Evolutionary conservation across 2,329 filamentous ascomycete species (phyloP).

Genomic region (Parafenestella ontariensis): DNA sequence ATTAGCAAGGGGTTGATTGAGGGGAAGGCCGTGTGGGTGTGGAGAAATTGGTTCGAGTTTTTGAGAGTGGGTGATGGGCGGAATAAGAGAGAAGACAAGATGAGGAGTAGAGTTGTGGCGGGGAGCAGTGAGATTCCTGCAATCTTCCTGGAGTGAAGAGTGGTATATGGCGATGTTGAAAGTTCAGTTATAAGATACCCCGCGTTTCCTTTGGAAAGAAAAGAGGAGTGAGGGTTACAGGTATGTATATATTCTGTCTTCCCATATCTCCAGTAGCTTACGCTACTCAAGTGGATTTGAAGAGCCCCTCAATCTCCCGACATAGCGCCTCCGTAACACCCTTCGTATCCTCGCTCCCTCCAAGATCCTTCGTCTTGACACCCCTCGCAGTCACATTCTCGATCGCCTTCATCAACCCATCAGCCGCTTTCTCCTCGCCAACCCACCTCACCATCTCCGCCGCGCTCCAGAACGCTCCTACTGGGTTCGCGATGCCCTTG

Average conservation of each 20-base stretch:
- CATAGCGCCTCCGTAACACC: slow-evolving; percentile 66
- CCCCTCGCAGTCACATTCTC: slow-evolving; percentile 66
- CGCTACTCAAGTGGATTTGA: slow-evolving; percentile 21
- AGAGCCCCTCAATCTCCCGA: slow-evolving; percentile 57
- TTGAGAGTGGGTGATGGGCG: slow-evolving; percentile 61
- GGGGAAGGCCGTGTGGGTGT: slow-evolving; percentile 74
- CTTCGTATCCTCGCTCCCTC: slow-evolving; percentile 63
- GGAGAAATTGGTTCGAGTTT: slow-evolving; percentile 64
- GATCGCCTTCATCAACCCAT: slow-evolving; percentile 64
- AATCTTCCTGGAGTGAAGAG: slow-evolving; percentile 30
- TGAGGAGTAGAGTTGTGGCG: slow-evolving; percentile 52
- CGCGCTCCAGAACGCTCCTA: slow-evolving; percentile 73
- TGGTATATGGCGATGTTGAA: not conserved
- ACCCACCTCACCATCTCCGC: slow-evolving; percentile 72
- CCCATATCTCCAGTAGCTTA: not conserved
- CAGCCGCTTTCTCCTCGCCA: slow-evolving; percentile 65
- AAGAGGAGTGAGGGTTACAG: not conserved
- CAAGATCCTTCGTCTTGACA: slow-evolving; percentile 66
- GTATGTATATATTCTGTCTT: slow-evolving; percentile 9
- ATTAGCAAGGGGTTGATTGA: slow-evolving; percentile 77
- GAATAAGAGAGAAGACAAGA: slow-evolving; percentile 51
- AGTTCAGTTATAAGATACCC: not conserved
- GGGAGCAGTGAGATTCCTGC: slow-evolving; percentile 33
- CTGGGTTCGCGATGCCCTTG: slow-evolving; percentile 67
- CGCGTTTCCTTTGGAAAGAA: not conserved